A percentile compares a stretch with the other conserved stretches of the same genome.
Evolutionary conservation across 2,329 filamentous ascomycete species (phyloP).

Genomic region (Pestalotiopsis sp.): DNA sequence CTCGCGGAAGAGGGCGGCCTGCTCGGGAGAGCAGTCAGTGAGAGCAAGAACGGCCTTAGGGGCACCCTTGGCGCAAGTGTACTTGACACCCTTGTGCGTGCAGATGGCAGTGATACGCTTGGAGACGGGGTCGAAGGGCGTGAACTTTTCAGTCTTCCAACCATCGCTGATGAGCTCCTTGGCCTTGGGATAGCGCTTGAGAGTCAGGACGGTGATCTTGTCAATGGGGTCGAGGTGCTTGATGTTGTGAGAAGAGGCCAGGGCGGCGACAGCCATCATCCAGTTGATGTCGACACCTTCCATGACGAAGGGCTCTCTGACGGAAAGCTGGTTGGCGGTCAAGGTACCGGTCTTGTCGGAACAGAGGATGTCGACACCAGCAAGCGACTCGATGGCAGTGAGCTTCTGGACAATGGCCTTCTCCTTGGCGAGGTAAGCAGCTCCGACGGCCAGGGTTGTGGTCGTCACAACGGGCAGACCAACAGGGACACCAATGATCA

Average conservation of each 20-base stretch:
- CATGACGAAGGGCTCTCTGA: constrained; percentile 72
- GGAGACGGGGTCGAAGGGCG: constrained; percentile 76
- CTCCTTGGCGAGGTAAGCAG: constrained; percentile 72
- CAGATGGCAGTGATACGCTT: constrained; percentile 74
- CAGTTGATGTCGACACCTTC: constrained; percentile 76
- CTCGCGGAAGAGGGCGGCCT: constrained; percentile 65
- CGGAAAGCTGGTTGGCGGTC: constrained; percentile 70
- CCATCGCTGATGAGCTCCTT: constrained; percentile 72
- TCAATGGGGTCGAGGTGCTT: constrained; percentile 76
- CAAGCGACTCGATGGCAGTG: constrained; percentile 72
- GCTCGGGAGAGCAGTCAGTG: constrained; percentile 66
- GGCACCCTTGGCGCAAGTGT: constrained; percentile 73
- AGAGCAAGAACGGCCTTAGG: constrained; percentile 72
- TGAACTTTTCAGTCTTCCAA: constrained; percentile 79
- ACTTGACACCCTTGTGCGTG: constrained; percentile 68
- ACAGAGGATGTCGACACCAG: constrained; percentile 74
- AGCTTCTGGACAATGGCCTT: constrained; percentile 77
- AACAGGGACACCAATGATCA: constrained; percentile 75
- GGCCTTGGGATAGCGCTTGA: constrained; percentile 74
- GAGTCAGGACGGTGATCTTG: constrained; percentile 73
- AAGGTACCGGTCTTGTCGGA: constrained; percentile 78
- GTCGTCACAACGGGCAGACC: constrained; percentile 75
- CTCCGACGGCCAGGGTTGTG: constrained; percentile 73
- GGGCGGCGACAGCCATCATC: constrained; percentile 76
- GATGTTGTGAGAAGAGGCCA: constrained; percentile 75